Evolutionary conservation across 1,139 yeast species (phyloP), one percentile per base, ranked within the genome.

Genomic region (Candida sp.): DNA sequence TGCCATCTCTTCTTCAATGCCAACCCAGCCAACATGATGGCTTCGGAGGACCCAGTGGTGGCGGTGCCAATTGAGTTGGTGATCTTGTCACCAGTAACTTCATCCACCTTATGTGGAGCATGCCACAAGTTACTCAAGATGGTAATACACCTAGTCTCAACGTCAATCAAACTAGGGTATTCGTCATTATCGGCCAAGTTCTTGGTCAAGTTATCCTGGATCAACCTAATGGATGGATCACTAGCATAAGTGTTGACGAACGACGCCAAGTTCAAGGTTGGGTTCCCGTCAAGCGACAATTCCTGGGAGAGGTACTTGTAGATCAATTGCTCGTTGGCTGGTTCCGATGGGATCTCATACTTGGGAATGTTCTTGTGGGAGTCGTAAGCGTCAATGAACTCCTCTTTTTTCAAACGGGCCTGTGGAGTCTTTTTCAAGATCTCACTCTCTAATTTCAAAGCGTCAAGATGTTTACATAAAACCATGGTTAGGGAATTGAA

Each of bases 1-100:
- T 89, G 96, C 98, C 98, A 92, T 56, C 81, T 79, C 63, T 91
- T 88, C 77, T 92, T 92, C 88, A 92, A 79, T 5, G 97, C 97
- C 53, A 92, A 78, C 3, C 98, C 98, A 43, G 96, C 98, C 52
- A 92, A 81, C 89, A 91, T 91, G 58, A 92, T 86, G 5, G 98
- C 98, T 67, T 92, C 98, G 0, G 96, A 87, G 3, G 97, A 90
- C 5, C 98, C 98, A 2, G 97, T 92, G 49, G 97, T 90, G 40
- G 97, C 96, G 22, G 96, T 85, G 31, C 98, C 98, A 33, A 90
- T 77, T 3, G 94, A 87, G 31, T 72, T 72, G 46, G 70, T 64
- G 31, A 62, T 49, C 22, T 58, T 56, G 32, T 59, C 57, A 46
- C 77, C 77, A 38, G 68, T 70, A 17, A 61, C 62, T 27, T 60